Evolutionary conservation across 2,329 filamentous ascomycete genomes (phyloP), one percentile per base, ranked within the genome.

Genomic region (Ambrosiella cleistominuta): DNA sequence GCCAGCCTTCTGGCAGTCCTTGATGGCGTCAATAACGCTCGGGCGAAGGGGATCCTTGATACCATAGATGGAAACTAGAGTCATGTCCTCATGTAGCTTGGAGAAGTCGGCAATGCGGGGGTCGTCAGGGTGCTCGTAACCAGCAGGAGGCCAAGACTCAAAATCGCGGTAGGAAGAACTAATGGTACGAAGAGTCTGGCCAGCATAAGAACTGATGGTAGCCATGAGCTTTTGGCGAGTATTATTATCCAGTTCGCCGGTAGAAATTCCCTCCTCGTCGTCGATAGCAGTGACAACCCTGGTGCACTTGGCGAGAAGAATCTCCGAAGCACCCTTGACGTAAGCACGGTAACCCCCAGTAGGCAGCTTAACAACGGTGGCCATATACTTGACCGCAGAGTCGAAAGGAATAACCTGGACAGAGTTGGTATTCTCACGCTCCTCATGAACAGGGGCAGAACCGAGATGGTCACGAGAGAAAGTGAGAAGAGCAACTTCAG

Each of bases 81-180:
- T 81, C 79, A 93, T 86, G 49, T 82, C 76, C 45, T 74, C 70
- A 51, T 77, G 68, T 63, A 82, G 70, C 56, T 76, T 66, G 8
- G 79, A 83, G 56, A 83, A 76, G 19, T 75, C 76, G n/a, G 61
- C 61, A 7, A 66, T 66, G 7, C 86, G 81, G 3, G 54, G 40
- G 2, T 60, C 59, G 7, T 58, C 57, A 1, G 51, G 51, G 2
- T 55, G 56, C 13, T 77, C 70, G n/a, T 76, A 81, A 54, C 77
- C 72, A 62, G 83, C 79, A 15, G 75, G 83, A 35, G 87, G 86
- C 86, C 86, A 91, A 59, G 78, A 76, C 40, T 84, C 78, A 63
- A 88, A 90, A 64, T 91, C 86, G 56, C 81, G 82, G 68, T 86
- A 89, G 35, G 86, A 72, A 60, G 90, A 75, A 44, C 80, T 84